These are phyloP conservation scores for Platismatia glauca DNA, from an alignment of 495 filamentous ascomycete genomes.

Conservation along the genomic window DNA sequence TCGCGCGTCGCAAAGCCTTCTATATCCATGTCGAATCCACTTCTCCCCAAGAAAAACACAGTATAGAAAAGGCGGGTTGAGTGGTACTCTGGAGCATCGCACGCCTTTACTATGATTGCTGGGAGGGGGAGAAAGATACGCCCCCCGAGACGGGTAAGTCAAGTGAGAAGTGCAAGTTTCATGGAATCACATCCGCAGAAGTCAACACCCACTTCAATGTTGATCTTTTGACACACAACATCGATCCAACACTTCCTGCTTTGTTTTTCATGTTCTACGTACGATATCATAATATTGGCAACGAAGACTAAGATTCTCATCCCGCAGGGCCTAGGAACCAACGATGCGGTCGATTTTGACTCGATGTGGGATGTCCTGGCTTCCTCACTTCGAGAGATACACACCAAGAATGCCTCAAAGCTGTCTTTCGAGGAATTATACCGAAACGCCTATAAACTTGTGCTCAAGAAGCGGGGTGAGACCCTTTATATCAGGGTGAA, in stretches of 20 bases:
- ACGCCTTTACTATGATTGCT: conserved; percentile 44
- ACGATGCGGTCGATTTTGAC: conserved; percentile 65
- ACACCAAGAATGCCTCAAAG: conserved; percentile 79
- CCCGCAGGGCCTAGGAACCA: conserved; percentile 44
- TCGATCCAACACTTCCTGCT: background rate
- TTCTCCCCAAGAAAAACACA: background rate
- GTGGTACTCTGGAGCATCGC: background rate
- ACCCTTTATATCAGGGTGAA: conserved; percentile 74
- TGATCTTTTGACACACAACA: background rate
- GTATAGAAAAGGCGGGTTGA: background rate
- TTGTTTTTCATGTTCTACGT: background rate
- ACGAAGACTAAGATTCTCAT: conserved; percentile 6
- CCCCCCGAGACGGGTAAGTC: conserved; percentile 61
- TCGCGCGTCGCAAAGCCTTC: background rate
- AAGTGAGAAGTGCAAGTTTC: background rate
- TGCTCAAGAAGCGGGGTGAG: conserved; percentile 76
- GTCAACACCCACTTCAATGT: conserved; percentile 3
- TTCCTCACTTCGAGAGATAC: conserved; percentile 71
- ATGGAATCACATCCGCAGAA: background rate
- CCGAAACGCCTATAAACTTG: conserved; percentile 92
- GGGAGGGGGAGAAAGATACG: conserved; percentile 60
- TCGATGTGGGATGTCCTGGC: conserved; percentile 66
- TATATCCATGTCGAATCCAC: background rate
- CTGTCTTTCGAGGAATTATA: conserved; percentile 96
- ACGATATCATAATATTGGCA: background rate